These are phyloP conservation scores for Orbilia blumenaviensis DNA, from an alignment of 2,329 filamentous ascomycete species.

Conservation along the genomic window DNA sequence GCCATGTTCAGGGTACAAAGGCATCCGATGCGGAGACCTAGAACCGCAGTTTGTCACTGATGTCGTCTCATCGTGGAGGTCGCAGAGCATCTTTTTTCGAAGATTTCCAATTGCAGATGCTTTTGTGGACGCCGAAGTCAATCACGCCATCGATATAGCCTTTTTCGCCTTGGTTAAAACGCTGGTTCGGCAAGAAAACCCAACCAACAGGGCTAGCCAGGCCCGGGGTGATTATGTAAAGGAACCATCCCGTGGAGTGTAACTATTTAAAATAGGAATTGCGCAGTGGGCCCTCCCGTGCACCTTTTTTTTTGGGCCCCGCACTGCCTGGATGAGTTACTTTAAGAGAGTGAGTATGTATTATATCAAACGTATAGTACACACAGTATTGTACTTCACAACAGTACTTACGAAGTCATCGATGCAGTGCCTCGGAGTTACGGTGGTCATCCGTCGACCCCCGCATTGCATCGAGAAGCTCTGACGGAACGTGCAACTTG, in stretches of 20 bases:
- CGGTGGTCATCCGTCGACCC: too few species aligned
- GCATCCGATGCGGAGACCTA: slow-evolving; percentile 14
- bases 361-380: too few species aligned
- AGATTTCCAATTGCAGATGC: slow-evolving; percentile 18
- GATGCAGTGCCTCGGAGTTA: too few species aligned
- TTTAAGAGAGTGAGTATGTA: neutral
- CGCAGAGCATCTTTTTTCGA: slow-evolving; percentile 9
- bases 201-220: neutral
- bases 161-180: slow-evolving; percentile 31
- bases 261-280: slow-evolving; percentile 9
- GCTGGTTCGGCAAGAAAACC: slow-evolving; percentile 15
- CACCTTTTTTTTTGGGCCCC: neutral
- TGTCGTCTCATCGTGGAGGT: slow-evolving; percentile 16
- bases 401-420: too few species aligned
- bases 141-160: slow-evolving; percentile 48
- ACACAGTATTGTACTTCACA: too few species aligned
- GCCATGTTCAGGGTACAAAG: slow-evolving; percentile 19
- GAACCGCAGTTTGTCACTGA: slow-evolving; percentile 6
- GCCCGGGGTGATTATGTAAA: slow-evolving; percentile 23
- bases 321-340: neutral
- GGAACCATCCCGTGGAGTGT: slow-evolving; percentile 11
- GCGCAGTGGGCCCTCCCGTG: slow-evolving; percentile 4
- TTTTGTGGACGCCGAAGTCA: slow-evolving; percentile 43
- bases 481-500: neutral
- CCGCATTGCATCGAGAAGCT: slow-evolving; percentile 2